Evolutionary conservation across 306 rosid species (phyloP), one percentile per base, ranked within the genome.

Genomic region (Cajanus cajan): DNA sequence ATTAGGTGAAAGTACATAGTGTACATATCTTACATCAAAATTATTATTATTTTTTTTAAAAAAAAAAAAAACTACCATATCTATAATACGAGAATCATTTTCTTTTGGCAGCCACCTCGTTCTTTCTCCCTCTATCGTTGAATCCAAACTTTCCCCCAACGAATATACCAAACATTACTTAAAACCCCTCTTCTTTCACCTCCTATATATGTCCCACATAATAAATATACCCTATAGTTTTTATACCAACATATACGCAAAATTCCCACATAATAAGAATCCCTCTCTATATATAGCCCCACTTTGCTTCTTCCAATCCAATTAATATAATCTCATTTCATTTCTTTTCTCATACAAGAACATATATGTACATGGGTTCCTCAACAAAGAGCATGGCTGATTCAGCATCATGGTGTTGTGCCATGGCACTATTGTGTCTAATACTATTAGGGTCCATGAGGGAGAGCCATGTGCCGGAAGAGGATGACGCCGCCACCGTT

Each of bases 391-490:
- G 19, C 24, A 41, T 77, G 33, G 90, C 88, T 2, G 94, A 91
- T 44, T 69, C 78, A 13, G 87, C 88, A 18, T 90, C 97, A 12
- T 88, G 94, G 94, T 88, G 82, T 68, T 92, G 91, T 28, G 91
- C 91, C 14, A 9, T 84, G 8, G 40, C 64, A 8, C 62, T 92
- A 0, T 61, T 88, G 71, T 78, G 79, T n/a, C 79, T 92, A 6
- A 87, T 90, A 80, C 41, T 92, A 55, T 2, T 90, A 69, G 97
- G 79, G 2, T 87, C 97, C 4, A 78, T 90, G 18, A 76, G 84
- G 76, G 91, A 88, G 83, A 86, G 16, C 77, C 51, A 71, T 7
- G n/a, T 44, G 31, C 41, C 10, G 5, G 50, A 41, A 25, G 75
- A 67, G 6, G 80, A 71, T 18, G 51, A 43, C 1, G 11, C 36